Conservation (phyloP, 306 rosid species). For the Medicago lupulina region DNA sequence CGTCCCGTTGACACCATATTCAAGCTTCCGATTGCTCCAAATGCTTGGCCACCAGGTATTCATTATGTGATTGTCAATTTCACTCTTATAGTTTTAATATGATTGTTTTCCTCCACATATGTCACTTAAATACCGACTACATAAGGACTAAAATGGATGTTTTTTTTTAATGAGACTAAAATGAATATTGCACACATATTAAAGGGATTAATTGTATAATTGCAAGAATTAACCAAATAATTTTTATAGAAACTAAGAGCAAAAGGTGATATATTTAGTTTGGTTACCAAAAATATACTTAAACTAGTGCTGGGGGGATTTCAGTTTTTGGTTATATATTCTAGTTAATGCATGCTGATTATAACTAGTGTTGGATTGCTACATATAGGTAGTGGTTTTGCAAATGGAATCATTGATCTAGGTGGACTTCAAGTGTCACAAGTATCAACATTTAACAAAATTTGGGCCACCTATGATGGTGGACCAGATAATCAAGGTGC, state of each 20-base stretch:
- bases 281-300: background rate
- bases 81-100: background rate
- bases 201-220: no score
- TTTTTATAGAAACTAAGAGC: background rate
- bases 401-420: constrained; percentile 62
- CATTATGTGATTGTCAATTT: background rate
- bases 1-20: constrained; percentile 60
- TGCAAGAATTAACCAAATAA: no score
- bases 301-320: no score
- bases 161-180: no score
- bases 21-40: constrained; percentile 61
- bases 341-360: background rate
- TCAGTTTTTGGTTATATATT: background rate
- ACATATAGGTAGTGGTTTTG: constrained; percentile 57
- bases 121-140: background rate
- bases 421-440: constrained; percentile 72
- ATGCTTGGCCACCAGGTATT: constrained; percentile 57
- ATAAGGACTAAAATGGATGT: no score
- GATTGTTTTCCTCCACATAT: no score
- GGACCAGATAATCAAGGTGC: constrained; percentile 73
- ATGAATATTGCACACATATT: no score
- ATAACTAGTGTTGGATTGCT: background rate
- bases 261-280: no score
- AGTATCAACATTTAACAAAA: constrained; percentile 61
- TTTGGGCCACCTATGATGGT: constrained; percentile 68